Evolutionary conservation across 306 rosid genomes (phyloP).

Genomic region (Begonia fuchsioides): DNA sequence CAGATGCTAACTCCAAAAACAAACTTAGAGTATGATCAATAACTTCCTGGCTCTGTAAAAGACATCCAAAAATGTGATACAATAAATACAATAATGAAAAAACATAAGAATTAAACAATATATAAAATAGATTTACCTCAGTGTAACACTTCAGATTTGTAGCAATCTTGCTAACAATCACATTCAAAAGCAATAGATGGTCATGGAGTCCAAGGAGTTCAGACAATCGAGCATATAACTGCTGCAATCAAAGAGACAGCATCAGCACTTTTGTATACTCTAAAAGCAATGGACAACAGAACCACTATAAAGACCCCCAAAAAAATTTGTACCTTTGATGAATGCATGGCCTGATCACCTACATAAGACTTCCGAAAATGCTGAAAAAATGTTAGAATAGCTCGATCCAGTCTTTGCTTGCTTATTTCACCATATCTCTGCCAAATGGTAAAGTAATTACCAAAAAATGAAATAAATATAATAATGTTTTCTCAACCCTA

Average conservation of each 20-base stretch:
- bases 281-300: constrained; percentile 9
- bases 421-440: constrained; percentile 84
- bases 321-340: constrained; percentile 68
- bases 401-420: constrained; percentile 98
- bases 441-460: constrained; percentile 16
- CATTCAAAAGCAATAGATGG: constrained; percentile 59
- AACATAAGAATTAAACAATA: constrained; percentile 1
- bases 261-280: not conserved
- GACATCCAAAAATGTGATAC: constrained; percentile 6
- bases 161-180: constrained; percentile 71
- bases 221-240: constrained; percentile 73
- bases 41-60: constrained; percentile 86
- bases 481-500: too few relatives aligned
- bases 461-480: too few relatives aligned
- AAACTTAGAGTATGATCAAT: constrained; percentile 89
- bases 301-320: constrained; percentile 6
- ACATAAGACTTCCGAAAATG: constrained; percentile 88
- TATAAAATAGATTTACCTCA: constrained; percentile 34
- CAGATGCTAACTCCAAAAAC: constrained; percentile 96
- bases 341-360: constrained; percentile 99
- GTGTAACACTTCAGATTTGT: constrained; percentile 75
- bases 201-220: constrained; percentile 88
- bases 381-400: constrained; percentile 92
- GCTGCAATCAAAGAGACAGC: constrained; percentile 41
- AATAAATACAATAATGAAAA: constrained; percentile 5